Conservation (phyloP, 305 asterid genomes). For the Fraxinus sp. region DNA sequence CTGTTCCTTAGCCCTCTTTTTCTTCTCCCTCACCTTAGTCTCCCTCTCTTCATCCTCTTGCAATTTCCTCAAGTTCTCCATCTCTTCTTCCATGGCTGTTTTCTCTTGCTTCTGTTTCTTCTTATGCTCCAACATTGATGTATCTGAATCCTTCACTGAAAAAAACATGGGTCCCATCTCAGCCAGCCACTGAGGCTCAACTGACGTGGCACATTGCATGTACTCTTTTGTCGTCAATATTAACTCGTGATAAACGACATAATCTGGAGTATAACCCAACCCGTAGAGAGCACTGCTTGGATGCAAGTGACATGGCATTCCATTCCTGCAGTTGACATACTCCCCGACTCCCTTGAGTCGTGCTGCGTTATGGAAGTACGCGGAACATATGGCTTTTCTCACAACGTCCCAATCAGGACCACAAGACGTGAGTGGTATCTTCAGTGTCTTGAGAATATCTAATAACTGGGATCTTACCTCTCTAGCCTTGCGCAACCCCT, state of each 20-base stretch:
- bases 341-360: constrained; percentile 82
- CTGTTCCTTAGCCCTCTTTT: constrained; percentile 66
- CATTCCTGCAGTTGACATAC: constrained; percentile 85
- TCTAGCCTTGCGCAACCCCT: constrained; percentile 83
- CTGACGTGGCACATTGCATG: constrained; percentile 91
- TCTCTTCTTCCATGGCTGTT: constrained; percentile 92
- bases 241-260: constrained; percentile 91
- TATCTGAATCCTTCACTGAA: constrained; percentile 89
- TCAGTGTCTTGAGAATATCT: constrained; percentile 73
- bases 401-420: constrained; percentile 94
- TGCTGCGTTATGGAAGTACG: constrained; percentile 90
- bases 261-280: constrained; percentile 87
- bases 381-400: constrained; percentile 86
- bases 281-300: constrained; percentile 95
- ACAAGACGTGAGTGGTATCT: constrained; percentile 73
- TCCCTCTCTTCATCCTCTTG: constrained; percentile 54
- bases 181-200: constrained; percentile 95
- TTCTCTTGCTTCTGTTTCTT: constrained; percentile 92
- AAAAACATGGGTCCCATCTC: constrained; percentile 97
- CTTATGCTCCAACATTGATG: constrained; percentile 76
- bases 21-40: constrained; percentile 56
- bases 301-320: constrained; percentile 95
- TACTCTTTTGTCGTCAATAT: constrained; percentile 82
- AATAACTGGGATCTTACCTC: constrained; percentile 91
- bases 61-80: constrained; percentile 69